Evolutionary conservation across 148 eudicot species (phyloP), one percentile per base, ranked within the genome.

Genomic region (Nepenthes mirabilis): DNA sequence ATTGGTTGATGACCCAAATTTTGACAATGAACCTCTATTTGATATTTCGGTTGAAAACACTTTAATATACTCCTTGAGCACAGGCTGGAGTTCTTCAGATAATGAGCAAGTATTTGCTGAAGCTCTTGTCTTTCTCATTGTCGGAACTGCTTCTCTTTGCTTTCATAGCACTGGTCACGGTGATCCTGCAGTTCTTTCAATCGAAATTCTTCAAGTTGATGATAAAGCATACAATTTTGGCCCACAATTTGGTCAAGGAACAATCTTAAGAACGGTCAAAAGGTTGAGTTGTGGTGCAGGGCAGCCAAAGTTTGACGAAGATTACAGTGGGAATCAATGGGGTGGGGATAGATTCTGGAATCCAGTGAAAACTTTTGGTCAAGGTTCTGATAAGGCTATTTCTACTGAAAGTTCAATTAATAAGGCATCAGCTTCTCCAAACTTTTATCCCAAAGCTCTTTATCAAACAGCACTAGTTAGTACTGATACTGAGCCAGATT

Each of bases 161-260:
- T 89, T 94, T 77, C 99, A 94, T 50, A 86, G 99, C 70, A 94
- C 99, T 10, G 99, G 99, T 55, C 99, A 94, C 37, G 99, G 99
- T 58, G 91, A 86, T 74, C 99, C 99, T 32, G 87, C 97, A 37
- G 65, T 94, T 37, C 76, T 86, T 55, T 77, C 99, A 2, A 84
- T 94, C 37, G 99, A 94, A 75, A 79, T 94, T 71, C 97, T 86
- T 61, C 91, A 94, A 70, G 74, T 94, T 53, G 80, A 90, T 68
- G 79, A 89, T 13, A 68, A 54, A 53, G 95, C 99, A 10, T 94
- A 93, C 71, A 33, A 75, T 66, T 89, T 65, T 66, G 97, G 95
- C 14, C 75, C 81, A 4, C 70, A 70, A 6, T 89, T 75, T 70
- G 95, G 97, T 33, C 79, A 64, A 61, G 99, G 83, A 50, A 72